phyloP scores from a whole-genome alignment of 164 flowering plant genomes.

The Aristolochia californica region DNA sequence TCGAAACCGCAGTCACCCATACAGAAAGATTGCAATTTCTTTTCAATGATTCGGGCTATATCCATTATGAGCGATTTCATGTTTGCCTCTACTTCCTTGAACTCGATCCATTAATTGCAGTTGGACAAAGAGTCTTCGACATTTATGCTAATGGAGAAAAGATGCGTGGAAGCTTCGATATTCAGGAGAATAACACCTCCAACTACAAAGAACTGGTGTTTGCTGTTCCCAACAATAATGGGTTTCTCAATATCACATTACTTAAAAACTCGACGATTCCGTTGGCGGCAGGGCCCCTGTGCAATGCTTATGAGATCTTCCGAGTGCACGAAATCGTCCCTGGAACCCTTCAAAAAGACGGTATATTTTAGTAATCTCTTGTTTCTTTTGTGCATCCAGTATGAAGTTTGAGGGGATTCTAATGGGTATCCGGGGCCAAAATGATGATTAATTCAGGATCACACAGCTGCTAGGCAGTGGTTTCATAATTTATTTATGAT shows the following conservation, averaged over 20 bases:
- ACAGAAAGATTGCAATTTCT: conserved; percentile 25
- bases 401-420: background rate
- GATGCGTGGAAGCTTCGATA: conserved; percentile 22
- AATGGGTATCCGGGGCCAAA: background rate
- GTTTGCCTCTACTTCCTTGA: conserved; percentile 45
- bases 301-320: conserved; percentile 54
- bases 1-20: conserved; percentile 35
- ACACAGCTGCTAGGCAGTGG: too few species aligned
- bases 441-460: background rate
- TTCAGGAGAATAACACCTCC: conserved; percentile 22
- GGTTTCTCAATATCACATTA: conserved; percentile 38
- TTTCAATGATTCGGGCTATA: conserved; percentile 14
- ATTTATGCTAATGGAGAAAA: conserved; percentile 29
- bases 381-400: background rate
- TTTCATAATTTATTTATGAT: background rate
- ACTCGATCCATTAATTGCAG: conserved; percentile 19
- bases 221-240: conserved; percentile 19
- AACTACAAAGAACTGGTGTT: conserved; percentile 21
- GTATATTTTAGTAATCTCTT: conserved; percentile 17
- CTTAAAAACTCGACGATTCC: conserved; percentile 19
- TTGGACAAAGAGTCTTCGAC: conserved; percentile 52
- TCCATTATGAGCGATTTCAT: conserved; percentile 15
- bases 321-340: conserved; percentile 20
- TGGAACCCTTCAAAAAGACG: conserved; percentile 29
- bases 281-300: conserved; percentile 39